Conservation (phyloP, 2,329 filamentous ascomycete genomes). For the Dactylellina haptotyla region DNA sequence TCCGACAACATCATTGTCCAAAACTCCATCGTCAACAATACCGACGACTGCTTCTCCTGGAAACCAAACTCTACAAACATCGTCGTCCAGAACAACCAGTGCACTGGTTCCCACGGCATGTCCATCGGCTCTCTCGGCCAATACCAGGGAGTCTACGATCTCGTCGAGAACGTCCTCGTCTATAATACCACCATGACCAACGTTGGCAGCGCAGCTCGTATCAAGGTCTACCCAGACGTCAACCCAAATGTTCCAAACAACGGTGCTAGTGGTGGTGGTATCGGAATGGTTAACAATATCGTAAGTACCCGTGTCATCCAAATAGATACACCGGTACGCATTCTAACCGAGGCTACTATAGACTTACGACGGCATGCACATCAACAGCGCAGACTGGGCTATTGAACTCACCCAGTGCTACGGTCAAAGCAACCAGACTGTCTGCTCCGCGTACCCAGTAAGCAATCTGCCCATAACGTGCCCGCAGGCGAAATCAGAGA, state of each 20-base stretch:
- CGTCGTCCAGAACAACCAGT: slow-evolving; percentile 73
- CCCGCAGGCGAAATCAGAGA: background rate
- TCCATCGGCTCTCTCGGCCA: slow-evolving; percentile 77
- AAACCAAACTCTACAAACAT: slow-evolving; percentile 78
- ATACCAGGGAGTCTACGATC: slow-evolving; percentile 72
- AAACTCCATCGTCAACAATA: slow-evolving; percentile 72
- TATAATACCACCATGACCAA: slow-evolving; percentile 71
- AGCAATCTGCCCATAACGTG: too few relatives aligned
- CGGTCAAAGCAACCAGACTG: slow-evolving; percentile 67
- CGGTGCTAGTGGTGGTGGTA: slow-evolving; percentile 73
- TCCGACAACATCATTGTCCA: slow-evolving; percentile 73
- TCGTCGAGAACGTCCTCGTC: slow-evolving; percentile 75
- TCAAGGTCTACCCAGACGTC: slow-evolving; percentile 77
- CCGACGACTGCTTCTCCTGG: slow-evolving; percentile 77
- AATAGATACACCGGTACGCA: too few relatives aligned
- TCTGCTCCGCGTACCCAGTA: slow-evolving; percentile 62
- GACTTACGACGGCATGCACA: slow-evolving; percentile 71
- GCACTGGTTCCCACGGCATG: slow-evolving; percentile 77
- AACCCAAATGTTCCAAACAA: slow-evolving; percentile 68
- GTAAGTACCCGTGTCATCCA: slow-evolving; percentile 26
- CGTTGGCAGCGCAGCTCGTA: slow-evolving; percentile 71
- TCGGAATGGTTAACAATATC: slow-evolving; percentile 71
- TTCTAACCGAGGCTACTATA: slow-evolving; percentile 6
- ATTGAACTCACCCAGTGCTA: slow-evolving; percentile 72
- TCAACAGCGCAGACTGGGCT: slow-evolving; percentile 71